Percentiles rank a stretch among this genome's conserved stretches.
Conservation (phyloP, 2,329 filamentous ascomycete genomes). For the Talaromyces rugulosus region DNA sequence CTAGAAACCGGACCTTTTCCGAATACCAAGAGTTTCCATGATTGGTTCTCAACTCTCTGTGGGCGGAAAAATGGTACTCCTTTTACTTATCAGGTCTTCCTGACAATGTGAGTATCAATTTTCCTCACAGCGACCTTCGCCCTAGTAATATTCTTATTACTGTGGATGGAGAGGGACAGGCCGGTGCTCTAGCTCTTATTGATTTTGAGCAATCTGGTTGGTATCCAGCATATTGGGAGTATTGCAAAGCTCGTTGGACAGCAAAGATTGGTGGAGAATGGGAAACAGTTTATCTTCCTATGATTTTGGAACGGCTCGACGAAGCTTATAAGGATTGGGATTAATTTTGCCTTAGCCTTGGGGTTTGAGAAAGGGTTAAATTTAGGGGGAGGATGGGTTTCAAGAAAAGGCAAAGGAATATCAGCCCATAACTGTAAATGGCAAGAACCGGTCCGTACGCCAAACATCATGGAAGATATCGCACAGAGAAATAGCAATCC, state of each 20-base stretch:
- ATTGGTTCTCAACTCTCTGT: background rate
- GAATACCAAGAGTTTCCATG: conserved; percentile 19
- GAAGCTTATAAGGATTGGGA: conserved; percentile 9
- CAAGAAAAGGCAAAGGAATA: too few species aligned
- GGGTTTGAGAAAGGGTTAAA: background rate
- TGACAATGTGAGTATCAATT: conserved; percentile 18
- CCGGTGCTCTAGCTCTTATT: conserved; percentile 22
- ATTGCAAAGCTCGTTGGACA: conserved; percentile 26
- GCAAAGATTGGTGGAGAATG: conserved; percentile 21
- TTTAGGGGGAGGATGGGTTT: too few species aligned
- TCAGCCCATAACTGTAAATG: too few species aligned
- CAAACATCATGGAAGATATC: too few species aligned
- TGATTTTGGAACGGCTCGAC: conserved; percentile 23
- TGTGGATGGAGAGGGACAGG: conserved; percentile 10
- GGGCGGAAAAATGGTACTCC: background rate
- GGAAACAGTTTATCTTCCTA: conserved; percentile 22
- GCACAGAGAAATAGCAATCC: too few species aligned
- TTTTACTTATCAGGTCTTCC: conserved; percentile 20
- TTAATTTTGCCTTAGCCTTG: background rate
- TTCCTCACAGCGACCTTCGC: conserved; percentile 20
- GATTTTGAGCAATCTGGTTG: conserved; percentile 28
- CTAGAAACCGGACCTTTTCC: conserved; percentile 26
- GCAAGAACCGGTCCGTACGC: too few species aligned
- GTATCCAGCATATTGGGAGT: conserved; percentile 31
- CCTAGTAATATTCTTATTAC: conserved; percentile 22